Percentiles rank a stretch among this genome's conserved stretches.
Evolutionary conservation across 805 yeast genomes (phyloP).

Genomic region (Lipomyces starkeyi): DNA sequence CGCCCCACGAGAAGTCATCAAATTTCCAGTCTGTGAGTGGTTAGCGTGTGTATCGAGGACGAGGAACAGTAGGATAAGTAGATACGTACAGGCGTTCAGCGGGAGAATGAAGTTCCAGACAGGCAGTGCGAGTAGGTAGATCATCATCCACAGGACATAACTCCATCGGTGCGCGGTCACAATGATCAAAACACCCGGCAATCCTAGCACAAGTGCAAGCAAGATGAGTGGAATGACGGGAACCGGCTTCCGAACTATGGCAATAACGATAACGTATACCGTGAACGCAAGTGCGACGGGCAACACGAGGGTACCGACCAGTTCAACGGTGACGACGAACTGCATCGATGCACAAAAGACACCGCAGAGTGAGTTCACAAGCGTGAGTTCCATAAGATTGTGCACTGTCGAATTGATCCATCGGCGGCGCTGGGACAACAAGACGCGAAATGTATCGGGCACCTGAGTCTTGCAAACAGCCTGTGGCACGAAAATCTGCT

Average conservation of each 20-base stretch:
- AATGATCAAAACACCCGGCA: constrained; percentile 82
- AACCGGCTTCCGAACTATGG: constrained; percentile 76
- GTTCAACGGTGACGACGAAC: constrained; percentile 81
- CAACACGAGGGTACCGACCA: constrained; percentile 84
- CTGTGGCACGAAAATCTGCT: constrained; percentile 84
- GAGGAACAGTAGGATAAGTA: neutral
- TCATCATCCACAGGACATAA: constrained; percentile 77
- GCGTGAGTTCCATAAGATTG: constrained; percentile 83
- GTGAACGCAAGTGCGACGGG: constrained; percentile 90
- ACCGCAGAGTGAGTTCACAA: constrained; percentile 90
- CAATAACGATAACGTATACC: constrained; percentile 72
- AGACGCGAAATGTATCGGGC: constrained; percentile 77
- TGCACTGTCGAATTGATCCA: constrained; percentile 98
- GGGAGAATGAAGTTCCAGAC: constrained; percentile 93
- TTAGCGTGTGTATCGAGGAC: neutral
- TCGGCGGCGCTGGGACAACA: constrained; percentile 91
- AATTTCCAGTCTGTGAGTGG: constrained; percentile 82
- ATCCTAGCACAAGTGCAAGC: constrained; percentile 78
- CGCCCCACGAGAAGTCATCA: constrained; percentile 98
- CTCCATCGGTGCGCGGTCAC: constrained; percentile 76
- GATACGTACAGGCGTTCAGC: constrained; percentile 52
- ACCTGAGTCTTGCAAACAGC: constrained; percentile 93
- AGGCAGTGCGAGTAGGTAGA: constrained; percentile 81
- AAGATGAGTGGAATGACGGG: constrained; percentile 78
- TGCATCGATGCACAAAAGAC: constrained; percentile 96